phyloP scores from a whole-genome alignment of 2,329 filamentous ascomycete genomes.

The Penicillium oxalicum region DNA sequence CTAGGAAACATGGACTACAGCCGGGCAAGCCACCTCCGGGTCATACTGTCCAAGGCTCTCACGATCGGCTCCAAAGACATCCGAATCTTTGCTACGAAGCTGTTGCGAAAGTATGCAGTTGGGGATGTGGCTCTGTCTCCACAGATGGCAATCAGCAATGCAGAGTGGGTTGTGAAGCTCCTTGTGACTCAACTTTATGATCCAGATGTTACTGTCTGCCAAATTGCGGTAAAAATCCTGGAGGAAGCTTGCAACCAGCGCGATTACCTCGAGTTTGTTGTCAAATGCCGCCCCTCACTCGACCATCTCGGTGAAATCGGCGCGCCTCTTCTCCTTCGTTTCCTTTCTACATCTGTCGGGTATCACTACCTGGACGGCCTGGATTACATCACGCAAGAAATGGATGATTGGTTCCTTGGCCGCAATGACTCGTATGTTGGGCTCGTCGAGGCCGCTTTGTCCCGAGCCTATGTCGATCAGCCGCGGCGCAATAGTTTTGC shows the following conservation, averaged over 20 bases:
- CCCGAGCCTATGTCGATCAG: constrained; percentile 64
- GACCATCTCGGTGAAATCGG: constrained; percentile 97
- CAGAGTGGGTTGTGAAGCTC: constrained; percentile 92
- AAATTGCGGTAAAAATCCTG: constrained; percentile 91
- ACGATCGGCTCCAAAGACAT: constrained; percentile 87
- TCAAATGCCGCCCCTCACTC: constrained; percentile 87
- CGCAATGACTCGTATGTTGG: constrained; percentile 94
- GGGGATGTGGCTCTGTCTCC: constrained; percentile 42
- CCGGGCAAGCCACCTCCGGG: constrained; percentile 78
- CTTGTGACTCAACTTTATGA: constrained; percentile 99
- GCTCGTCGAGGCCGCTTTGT: constrained; percentile 91
- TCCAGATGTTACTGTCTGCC: constrained; percentile 92
- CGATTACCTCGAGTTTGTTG: constrained; percentile 86
- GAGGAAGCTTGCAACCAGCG: constrained; percentile 96
- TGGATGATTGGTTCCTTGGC: constrained; percentile 99
- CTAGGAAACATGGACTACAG: constrained; percentile 90
- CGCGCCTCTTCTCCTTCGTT: constrained; percentile 82
- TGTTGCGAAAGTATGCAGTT: constrained; percentile 79
- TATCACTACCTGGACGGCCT: constrained; percentile 96
- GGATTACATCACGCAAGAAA: constrained; percentile 98
- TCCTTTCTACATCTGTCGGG: constrained; percentile 90
- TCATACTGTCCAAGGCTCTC: constrained; percentile 88
- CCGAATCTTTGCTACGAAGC: constrained; percentile 80
- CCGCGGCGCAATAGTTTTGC: constrained; percentile 44
- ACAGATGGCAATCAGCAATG: constrained; percentile 52